Percentiles rank a stretch among this genome's conserved stretches.
phyloP scores from a whole-genome alignment of 805 yeast species.

The Sugiyamaella floridensis region DNA sequence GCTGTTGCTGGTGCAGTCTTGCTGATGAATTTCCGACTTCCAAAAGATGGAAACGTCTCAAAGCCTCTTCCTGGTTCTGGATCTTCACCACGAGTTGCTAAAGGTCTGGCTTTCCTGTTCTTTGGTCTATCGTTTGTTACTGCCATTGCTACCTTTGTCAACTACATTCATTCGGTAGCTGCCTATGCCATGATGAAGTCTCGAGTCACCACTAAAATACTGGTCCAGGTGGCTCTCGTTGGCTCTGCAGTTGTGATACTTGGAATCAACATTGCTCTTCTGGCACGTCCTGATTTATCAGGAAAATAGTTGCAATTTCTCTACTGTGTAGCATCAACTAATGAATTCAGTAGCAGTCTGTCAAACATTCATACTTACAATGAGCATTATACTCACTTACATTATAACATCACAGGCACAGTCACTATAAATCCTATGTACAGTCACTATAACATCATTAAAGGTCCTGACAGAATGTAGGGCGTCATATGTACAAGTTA shows the following conservation, averaged over 20 bases:
- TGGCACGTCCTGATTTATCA: slow-evolving; percentile 1
- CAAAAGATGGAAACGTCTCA: background rate
- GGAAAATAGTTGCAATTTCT: background rate
- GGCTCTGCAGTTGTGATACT: slow-evolving; percentile 16
- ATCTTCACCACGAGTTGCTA: background rate
- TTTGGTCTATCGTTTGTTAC: slow-evolving; percentile 16
- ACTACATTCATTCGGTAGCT: slow-evolving; percentile 20
- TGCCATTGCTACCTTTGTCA: slow-evolving; percentile 19
- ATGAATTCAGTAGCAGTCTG: no score
- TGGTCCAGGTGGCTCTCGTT: slow-evolving; percentile 11
- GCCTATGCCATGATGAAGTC: slow-evolving; percentile 16
- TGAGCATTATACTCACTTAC: no score
- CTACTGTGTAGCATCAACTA: no score
- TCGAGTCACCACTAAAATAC: slow-evolving; percentile 15
- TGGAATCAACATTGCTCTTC: slow-evolving; percentile 16
- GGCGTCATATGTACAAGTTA: slow-evolving; percentile 5
- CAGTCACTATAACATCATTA: background rate
- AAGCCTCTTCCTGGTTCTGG: slow-evolving; percentile 5
- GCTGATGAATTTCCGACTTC: slow-evolving; percentile 13
- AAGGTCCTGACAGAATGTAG: background rate
- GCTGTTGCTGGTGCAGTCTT: slow-evolving; percentile 25
- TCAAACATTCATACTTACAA: no score
- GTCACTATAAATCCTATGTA: background rate
- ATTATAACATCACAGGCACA: no score
- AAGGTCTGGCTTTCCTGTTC: slow-evolving; percentile 17